Percentiles rank a stretch among this genome's conserved stretches.
phyloP scores from a whole-genome alignment of 768 basidiomycete genomes.

The Scleroderma citrinum region DNA sequence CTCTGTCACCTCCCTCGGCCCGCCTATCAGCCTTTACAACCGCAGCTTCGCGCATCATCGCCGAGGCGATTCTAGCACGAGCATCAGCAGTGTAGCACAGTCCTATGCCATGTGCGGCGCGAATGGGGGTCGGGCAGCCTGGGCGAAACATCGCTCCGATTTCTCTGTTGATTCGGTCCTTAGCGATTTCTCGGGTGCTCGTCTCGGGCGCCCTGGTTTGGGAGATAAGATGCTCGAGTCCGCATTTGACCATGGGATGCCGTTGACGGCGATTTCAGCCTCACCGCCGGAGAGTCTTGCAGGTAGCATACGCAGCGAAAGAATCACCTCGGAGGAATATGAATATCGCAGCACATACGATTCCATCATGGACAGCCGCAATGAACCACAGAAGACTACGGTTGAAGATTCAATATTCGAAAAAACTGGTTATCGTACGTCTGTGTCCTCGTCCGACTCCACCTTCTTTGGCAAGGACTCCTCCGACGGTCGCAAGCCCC shows the following conservation, averaged over 20 bases:
- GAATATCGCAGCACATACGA: slow-evolving; percentile 45
- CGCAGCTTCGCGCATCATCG: slow-evolving; percentile 50
- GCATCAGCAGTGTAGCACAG: slow-evolving; percentile 51
- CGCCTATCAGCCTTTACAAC: slow-evolving; percentile 70
- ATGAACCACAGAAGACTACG: slow-evolving; percentile 26
- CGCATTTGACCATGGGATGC: slow-evolving; percentile 43
- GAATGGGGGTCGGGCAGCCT: slow-evolving; percentile 49
- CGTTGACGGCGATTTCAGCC: slow-evolving; percentile 57
- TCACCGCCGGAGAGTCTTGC: slow-evolving; percentile 49
- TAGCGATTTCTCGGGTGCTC: slow-evolving; percentile 55
- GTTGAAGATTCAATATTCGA: slow-evolving; percentile 57
- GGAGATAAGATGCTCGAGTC: slow-evolving; percentile 88
- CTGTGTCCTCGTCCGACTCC: slow-evolving; percentile 47
- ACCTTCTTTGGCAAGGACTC: slow-evolving; percentile 50
- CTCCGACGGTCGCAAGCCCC: slow-evolving; percentile 33
- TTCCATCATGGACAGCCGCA: slow-evolving; percentile 58
- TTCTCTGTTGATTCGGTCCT: slow-evolving; percentile 57
- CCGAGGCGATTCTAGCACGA: slow-evolving; percentile 54
- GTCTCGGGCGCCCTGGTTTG: slow-evolving; percentile 64
- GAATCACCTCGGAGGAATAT: slow-evolving; percentile 11
- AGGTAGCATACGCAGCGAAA: slow-evolving; percentile 12
- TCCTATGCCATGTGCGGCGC: slow-evolving; percentile 52
- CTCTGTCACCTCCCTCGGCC: slow-evolving; percentile 48
- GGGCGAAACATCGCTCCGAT: slow-evolving; percentile 54
- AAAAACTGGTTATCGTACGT: slow-evolving; percentile 48